Conservation (phyloP, 2,329 filamentous ascomycete species). For the Colletotrichum sp. region DNA sequence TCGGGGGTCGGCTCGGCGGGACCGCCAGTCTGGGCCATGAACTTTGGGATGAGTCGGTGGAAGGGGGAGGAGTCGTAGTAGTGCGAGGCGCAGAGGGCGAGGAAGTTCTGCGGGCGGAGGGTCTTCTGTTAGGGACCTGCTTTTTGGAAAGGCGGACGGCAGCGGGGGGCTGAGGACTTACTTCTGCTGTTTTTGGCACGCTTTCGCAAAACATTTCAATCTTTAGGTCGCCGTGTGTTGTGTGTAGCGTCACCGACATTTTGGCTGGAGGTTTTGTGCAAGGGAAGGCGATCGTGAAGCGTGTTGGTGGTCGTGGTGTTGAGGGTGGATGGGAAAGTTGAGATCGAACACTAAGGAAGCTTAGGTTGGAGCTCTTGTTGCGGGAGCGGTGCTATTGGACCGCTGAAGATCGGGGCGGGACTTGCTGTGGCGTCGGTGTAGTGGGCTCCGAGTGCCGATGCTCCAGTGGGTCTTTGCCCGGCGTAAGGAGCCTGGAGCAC, state of each 20-base stretch:
- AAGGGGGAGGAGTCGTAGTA: constrained; percentile 79
- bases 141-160: background rate
- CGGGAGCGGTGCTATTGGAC: background rate
- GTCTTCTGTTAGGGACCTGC: constrained; percentile 7
- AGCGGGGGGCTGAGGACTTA: constrained; percentile 35
- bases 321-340: background rate
- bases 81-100: constrained; percentile 80
- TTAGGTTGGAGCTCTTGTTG: constrained; percentile 1
- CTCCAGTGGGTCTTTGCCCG: background rate
- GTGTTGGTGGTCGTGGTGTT: background rate
- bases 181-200: constrained; percentile 90
- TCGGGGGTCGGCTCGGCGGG: constrained; percentile 59
- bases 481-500: background rate
- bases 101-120: constrained; percentile 69
- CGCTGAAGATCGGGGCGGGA: background rate
- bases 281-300: background rate
- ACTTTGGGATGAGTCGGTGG: constrained; percentile 79
- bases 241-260: constrained; percentile 81
- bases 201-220: constrained; percentile 96
- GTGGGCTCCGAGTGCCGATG: background rate
- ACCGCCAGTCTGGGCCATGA: constrained; percentile 81
- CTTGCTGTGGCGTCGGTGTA: background rate
- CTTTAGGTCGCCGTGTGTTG: constrained; percentile 87
- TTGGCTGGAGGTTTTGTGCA: background rate
- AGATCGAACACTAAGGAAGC: background rate